phyloP scores from a whole-genome alignment of 192 early-diverging fungal species.

The Coemansia sp. region DNA sequence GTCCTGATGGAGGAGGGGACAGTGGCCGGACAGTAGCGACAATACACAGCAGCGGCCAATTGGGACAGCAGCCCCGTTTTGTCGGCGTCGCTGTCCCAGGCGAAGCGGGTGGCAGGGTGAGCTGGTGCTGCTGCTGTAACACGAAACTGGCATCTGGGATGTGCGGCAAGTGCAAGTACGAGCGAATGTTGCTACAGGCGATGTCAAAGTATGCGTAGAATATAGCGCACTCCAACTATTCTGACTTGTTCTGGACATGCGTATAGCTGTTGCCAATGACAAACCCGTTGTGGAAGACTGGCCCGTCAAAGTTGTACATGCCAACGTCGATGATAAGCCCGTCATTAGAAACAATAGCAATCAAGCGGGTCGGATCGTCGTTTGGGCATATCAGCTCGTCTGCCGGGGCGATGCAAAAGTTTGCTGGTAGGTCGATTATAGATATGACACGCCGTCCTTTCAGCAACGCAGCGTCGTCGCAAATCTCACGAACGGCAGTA shows the following conservation, averaged over 20 bases:
- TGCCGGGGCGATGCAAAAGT: constrained; percentile 48
- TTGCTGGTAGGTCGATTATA: constrained; percentile 38
- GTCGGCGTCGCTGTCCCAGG: not conserved
- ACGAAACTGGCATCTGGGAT: not conserved
- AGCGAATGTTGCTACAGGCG: constrained; percentile 32
- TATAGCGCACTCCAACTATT: not conserved
- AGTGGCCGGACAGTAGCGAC: not conserved
- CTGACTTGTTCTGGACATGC: not conserved
- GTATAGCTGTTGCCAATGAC: constrained; percentile 33
- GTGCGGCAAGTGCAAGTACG: constrained; percentile 32
- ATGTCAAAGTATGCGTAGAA: constrained; percentile 27
- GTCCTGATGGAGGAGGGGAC: not conserved
- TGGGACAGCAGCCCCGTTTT: not conserved
- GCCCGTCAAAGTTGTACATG: constrained; percentile 41
- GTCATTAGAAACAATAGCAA: constrained; percentile 36
- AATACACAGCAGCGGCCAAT: not conserved
- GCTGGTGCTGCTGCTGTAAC: not conserved
- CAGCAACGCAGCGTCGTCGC: constrained; percentile 13
- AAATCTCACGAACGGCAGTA: constrained; percentile 36
- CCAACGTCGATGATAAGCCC: constrained; percentile 43
- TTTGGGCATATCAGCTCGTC: constrained; percentile 49
- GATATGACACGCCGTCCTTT: constrained; percentile 21
- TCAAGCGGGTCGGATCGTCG: constrained; percentile 41
- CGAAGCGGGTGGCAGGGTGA: not conserved
- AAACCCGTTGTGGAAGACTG: constrained; percentile 39